Evolutionary conservation across 1,284 basidiomycete genomes (phyloP), one percentile per base, ranked within the genome.

Genomic region (Erythrobasidium hasegawianum): DNA sequence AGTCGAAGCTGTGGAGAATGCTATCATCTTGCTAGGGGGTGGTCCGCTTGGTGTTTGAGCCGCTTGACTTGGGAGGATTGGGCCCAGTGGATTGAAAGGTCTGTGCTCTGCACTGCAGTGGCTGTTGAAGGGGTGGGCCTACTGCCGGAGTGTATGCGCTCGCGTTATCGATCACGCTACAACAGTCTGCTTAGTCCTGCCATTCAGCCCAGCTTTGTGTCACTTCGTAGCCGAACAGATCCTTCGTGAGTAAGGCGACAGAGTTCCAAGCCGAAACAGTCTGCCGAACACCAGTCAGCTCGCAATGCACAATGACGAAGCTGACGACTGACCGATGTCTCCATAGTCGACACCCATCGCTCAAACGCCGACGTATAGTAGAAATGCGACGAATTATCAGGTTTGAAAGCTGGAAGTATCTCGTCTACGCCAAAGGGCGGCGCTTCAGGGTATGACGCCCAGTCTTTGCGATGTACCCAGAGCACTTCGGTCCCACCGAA

Each of bases 401-500:
- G 69, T 27, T 70, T 33, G 5, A 75, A 67, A 0, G 59, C 59
- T 20, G 68, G 57, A 22, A 68, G 57, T 39, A 13, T 38, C 54
- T 55, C 69, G 39, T 57, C 33, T 14, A 38, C 8, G 11, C 55
- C 38, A 29, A 55, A 26, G 3, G 72, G 70, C 9, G 64, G 45
- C 5, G 72, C 40, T 16, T 57, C 14, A 14, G 72, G 72, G 41
- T 74, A 75, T 2, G 70, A 52, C 2, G 56, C 26, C 72, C 72
- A 73, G 10, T 87, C 84, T 77, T 95, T 92, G 67, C 89, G 81
- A 71, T 85, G 77, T 8, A 91, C 83, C 94, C 95, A 97, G 8
- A 84, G 83, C 22, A 94, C 85, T 65, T 86, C 80, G 20, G 83
- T 18, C 2, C n/a, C 49, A 8, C 80, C 78, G 75, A 92, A 92